Evolutionary conservation across 768 basidiomycete species (phyloP).

Genomic region (Tricholoma saponaceum): DNA sequence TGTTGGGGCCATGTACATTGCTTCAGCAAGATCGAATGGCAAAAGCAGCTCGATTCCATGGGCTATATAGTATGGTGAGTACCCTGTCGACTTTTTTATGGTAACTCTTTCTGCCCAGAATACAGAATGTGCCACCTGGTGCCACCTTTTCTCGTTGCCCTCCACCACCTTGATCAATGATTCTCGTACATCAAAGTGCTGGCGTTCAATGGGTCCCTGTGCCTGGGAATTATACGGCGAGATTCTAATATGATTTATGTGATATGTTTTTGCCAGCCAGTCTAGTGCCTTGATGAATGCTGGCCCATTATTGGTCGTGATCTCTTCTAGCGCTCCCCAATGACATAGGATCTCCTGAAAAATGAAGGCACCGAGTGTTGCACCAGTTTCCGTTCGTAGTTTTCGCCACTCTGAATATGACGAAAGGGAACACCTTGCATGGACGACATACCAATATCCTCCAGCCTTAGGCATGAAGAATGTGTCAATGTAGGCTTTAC

Average conservation of each 20-base stretch:
- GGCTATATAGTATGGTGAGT: slow-evolving; percentile 26
- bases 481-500: slow-evolving; percentile 33
- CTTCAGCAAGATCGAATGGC: slow-evolving; percentile 20
- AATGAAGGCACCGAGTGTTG: slow-evolving; percentile 25
- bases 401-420: slow-evolving; percentile 27
- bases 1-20: slow-evolving; percentile 12
- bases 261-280: slow-evolving; percentile 7
- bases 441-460: slow-evolving; percentile 31
- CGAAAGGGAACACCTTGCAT: slow-evolving; percentile 30
- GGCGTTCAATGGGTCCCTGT: slow-evolving; percentile 20
- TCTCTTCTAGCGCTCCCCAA: slow-evolving; percentile 30
- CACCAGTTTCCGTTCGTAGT: slow-evolving; percentile 24
- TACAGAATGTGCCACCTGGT: no score
- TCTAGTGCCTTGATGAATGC: slow-evolving; percentile 23
- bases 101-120: slow-evolving; percentile 22
- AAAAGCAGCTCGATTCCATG: slow-evolving; percentile 23
- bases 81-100: slow-evolving; percentile 19
- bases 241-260: slow-evolving; percentile 32
- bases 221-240: slow-evolving; percentile 32
- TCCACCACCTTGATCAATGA: no score
- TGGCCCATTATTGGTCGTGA: slow-evolving; percentile 36
- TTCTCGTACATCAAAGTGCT: no score
- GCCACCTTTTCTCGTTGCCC: no score
- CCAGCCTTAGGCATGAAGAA: slow-evolving; percentile 35
- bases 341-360: slow-evolving; percentile 25